Evolutionary conservation across 768 basidiomycete genomes (phyloP).

Genomic region (Sarcodon aspratus): DNA sequence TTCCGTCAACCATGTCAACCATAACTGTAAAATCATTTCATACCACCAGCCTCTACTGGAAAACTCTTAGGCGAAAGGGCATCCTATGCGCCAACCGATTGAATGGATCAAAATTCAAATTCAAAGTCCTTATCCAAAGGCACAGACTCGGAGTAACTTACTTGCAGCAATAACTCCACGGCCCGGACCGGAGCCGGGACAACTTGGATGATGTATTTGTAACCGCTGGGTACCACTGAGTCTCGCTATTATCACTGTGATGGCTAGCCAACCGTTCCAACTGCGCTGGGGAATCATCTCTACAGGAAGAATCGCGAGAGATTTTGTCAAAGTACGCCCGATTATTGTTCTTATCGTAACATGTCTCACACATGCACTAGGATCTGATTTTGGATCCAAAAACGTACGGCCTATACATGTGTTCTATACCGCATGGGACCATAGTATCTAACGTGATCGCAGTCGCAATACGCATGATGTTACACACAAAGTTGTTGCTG

Average conservation of each 20-base stretch:
- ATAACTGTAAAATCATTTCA: neutral
- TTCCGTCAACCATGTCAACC: neutral
- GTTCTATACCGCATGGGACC: neutral
- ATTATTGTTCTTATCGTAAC: neutral
- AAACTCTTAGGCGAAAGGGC: no score
- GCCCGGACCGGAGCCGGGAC: no score
- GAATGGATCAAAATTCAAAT: no score
- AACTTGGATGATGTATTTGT: no score
- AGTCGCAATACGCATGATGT: conserved; percentile 63
- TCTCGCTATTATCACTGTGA: no score
- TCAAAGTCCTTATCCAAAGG: no score
- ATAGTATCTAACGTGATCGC: neutral
- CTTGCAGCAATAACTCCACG: no score
- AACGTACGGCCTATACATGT: conserved; percentile 29
- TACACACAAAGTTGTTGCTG: conserved; percentile 55
- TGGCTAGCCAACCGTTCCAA: conserved; percentile 21
- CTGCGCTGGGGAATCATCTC: conserved; percentile 85
- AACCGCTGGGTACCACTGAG: no score
- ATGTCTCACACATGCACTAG: conserved; percentile 23
- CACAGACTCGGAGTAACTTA: no score
- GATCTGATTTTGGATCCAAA: conserved; percentile 69
- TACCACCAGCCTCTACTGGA: neutral
- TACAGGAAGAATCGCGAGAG: conserved; percentile 59
- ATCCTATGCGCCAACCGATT: no score
- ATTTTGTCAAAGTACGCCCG: conserved; percentile 49